Evolutionary conservation across 2,329 filamentous ascomycete species (phyloP).

Genomic region (Berkeleyomyces basicola): DNA sequence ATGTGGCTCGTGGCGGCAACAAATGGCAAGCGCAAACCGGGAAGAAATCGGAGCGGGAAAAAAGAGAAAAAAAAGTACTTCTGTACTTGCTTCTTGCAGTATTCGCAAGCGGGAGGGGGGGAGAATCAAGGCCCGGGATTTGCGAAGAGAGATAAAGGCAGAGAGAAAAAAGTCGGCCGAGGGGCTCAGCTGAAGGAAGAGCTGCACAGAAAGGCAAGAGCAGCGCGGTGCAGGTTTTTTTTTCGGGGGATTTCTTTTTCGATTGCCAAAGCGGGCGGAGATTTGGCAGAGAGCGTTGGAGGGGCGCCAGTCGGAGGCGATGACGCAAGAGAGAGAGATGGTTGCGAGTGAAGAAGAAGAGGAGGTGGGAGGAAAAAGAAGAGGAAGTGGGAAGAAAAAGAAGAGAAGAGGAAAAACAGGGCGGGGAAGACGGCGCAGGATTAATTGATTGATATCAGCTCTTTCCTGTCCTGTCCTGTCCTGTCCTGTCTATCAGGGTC

Average conservation of each 20-base stretch:
- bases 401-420: neutral
- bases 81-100: too few species aligned
- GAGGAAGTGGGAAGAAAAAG: neutral
- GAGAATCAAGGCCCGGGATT: neutral
- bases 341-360: neutral
- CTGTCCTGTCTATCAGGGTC: neutral
- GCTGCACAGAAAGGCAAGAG: too few species aligned
- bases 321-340: neutral
- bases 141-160: neutral
- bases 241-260: too few species aligned
- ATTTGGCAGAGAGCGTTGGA: neutral
- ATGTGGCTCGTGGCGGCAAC: too few species aligned
- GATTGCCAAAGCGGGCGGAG: too few species aligned
- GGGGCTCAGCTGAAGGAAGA: too few species aligned
- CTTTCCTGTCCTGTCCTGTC: neutral
- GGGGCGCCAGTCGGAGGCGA: too few species aligned
- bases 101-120: neutral
- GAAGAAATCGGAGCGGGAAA: neutral
- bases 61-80: neutral
- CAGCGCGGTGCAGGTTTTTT: too few species aligned
- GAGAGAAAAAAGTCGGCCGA: too few species aligned
- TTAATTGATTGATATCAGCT: neutral
- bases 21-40: too few species aligned
- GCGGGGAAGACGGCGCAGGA: neutral
- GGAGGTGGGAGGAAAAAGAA: neutral